phyloP scores from a whole-genome alignment of 441 rosid species.

The Viola pubescens region DNA sequence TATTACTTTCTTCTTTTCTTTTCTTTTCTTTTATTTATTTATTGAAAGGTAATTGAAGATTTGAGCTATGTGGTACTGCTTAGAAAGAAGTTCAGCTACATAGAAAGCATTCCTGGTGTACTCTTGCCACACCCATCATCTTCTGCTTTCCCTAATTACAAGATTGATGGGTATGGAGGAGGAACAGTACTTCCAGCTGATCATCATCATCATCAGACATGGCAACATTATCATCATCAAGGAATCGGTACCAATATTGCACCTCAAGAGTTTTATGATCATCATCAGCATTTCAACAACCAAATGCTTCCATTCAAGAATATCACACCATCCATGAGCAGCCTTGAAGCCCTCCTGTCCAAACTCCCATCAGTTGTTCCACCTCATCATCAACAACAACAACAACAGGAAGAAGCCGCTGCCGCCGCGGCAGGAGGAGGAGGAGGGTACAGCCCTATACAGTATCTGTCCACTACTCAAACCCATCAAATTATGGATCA shows the following conservation, averaged over 20 bases:
- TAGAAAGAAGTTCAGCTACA: conserved; percentile 83
- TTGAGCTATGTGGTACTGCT: conserved; percentile 70
- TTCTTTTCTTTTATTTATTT: not conserved
- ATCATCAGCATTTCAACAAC: conserved; percentile 29
- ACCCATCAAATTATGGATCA: conserved; percentile 18
- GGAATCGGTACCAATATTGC: conserved; percentile 19
- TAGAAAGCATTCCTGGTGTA: conserved; percentile 92
- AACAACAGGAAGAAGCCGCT: not conserved
- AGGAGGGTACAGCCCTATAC: not conserved
- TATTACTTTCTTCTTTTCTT: not conserved
- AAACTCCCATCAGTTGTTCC: conserved; percentile 91
- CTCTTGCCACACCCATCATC: conserved; percentile 93
- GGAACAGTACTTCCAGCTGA: conserved; percentile 35
- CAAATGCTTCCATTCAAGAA: conserved; percentile 34
- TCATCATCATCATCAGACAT: too few species aligned
- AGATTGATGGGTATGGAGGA: conserved; percentile 31
- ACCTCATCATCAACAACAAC: conserved; percentile 21
- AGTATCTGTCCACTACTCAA: conserved; percentile 20
- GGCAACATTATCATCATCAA: conserved; percentile 16
- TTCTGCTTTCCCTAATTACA: conserved; percentile 50
- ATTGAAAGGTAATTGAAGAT: conserved; percentile 66
- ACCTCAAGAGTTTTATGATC: conserved; percentile 38
- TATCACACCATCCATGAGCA: conserved; percentile 89
- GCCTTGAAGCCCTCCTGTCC: conserved; percentile 93
- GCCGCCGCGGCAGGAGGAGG: too few species aligned